Evolutionary conservation across 2,329 filamentous ascomycete species (phyloP).

Genomic region (Pseudogymnoascus sp.): DNA sequence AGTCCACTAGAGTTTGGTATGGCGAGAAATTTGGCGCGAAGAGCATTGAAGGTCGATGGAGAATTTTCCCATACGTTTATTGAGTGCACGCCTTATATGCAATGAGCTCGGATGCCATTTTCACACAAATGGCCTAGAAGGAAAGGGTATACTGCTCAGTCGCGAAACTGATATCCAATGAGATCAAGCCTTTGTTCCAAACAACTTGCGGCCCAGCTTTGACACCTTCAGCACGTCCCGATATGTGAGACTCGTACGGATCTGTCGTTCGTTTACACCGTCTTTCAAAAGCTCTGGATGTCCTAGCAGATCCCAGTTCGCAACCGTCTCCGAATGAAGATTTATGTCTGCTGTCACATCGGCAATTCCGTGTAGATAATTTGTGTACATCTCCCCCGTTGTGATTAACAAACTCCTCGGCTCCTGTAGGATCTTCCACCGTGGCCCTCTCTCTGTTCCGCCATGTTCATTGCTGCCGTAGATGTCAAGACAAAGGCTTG

Average conservation of each 20-base stretch:
- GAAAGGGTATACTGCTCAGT: neutral
- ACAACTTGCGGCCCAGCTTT: slow-evolving; percentile 54
- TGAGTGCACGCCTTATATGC: slow-evolving; percentile 27
- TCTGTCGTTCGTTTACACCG: slow-evolving; percentile 49
- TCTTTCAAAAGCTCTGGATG: slow-evolving; percentile 37
- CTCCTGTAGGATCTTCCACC: slow-evolving; percentile 66
- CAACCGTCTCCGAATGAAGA: slow-evolving; percentile 51
- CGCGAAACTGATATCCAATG: neutral
- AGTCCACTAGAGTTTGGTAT: slow-evolving; percentile 74
- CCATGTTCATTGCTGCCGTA: slow-evolving; percentile 54
- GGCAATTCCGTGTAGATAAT: slow-evolving; percentile 67
- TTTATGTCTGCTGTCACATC: slow-evolving; percentile 56
- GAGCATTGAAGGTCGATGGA: slow-evolving; percentile 55
- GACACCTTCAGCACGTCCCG: slow-evolving; percentile 80
- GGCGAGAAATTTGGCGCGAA: slow-evolving; percentile 60
- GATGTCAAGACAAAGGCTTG: slow-evolving; percentile 68
- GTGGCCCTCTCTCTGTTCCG: slow-evolving; percentile 43
- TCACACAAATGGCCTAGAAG: neutral
- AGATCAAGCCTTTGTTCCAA: slow-evolving; percentile 8
- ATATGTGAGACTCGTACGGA: slow-evolving; percentile 67
- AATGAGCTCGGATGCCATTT: neutral
- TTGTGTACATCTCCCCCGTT: slow-evolving; percentile 56
- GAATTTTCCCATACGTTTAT: slow-evolving; percentile 65
- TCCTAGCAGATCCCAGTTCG: slow-evolving; percentile 63
- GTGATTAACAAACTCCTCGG: slow-evolving; percentile 72